Conservation (phyloP, 768 basidiomycete species). For the Tricholoma bakamatsutake region DNA sequence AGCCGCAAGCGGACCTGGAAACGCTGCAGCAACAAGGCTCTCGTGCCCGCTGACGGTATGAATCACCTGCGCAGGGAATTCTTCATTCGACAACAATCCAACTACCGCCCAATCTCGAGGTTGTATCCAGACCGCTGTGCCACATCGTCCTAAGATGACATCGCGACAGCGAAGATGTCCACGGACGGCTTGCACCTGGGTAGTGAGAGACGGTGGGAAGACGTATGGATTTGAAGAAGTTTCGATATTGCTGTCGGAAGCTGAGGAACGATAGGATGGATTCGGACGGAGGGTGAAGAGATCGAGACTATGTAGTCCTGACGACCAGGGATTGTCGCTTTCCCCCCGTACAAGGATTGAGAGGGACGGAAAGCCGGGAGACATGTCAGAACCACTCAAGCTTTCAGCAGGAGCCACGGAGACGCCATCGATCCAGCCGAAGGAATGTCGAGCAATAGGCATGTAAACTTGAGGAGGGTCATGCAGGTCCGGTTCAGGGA, state of each 20-base stretch:
- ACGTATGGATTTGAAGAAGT: slow-evolving; percentile 22
- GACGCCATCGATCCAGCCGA: slow-evolving; percentile 66
- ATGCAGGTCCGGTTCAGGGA: slow-evolving; percentile 39
- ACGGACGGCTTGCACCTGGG: slow-evolving; percentile 33
- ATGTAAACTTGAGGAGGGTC: slow-evolving; percentile 20
- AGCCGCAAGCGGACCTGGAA: slow-evolving; percentile 40
- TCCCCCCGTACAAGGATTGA: slow-evolving; percentile 54
- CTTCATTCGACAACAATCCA: slow-evolving; percentile 28
- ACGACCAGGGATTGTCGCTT: slow-evolving; percentile 56
- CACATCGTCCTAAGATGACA: slow-evolving; percentile 46
- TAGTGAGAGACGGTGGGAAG: slow-evolving; percentile 42
- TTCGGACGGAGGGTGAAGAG: slow-evolving; percentile 44
- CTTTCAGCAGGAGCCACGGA: slow-evolving; percentile 26
- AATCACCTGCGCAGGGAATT: slow-evolving; percentile 16
- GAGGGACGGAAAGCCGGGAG: slow-evolving; percentile 16
- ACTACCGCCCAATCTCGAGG: slow-evolving; percentile 40
- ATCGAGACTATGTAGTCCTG: slow-evolving; percentile 41
- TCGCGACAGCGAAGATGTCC: slow-evolving; percentile 51
- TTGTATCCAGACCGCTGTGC: slow-evolving; percentile 60
- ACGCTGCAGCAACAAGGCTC: slow-evolving; percentile 40
- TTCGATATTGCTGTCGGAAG: slow-evolving; percentile 1
- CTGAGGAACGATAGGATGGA: slow-evolving; percentile 15
- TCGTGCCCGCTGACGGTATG: slow-evolving; percentile 12
- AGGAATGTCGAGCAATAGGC: slow-evolving; percentile 41
- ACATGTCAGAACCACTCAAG: neutral